Conservation (phyloP, 129 eudicot genomes). For the Silybum marianum region DNA sequence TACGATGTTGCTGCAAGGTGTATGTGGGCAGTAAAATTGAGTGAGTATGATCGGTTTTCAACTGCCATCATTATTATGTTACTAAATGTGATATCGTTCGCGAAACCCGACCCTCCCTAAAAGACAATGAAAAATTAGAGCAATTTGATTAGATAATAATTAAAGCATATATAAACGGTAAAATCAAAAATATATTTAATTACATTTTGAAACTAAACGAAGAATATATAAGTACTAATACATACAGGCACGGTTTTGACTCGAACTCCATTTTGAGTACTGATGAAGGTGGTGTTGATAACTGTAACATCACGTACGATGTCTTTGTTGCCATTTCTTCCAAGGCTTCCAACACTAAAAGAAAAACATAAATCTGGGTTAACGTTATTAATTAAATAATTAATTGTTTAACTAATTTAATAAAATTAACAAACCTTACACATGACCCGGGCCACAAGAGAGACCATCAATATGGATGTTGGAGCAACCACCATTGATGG, state of each 20-base stretch:
- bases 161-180: neutral
- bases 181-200: neutral
- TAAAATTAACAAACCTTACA: constrained; percentile 41
- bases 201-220: neutral
- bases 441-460: constrained; percentile 66
- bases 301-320: constrained; percentile 13
- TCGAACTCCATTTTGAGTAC: constrained; percentile 33
- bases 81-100: constrained; percentile 18
- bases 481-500: constrained; percentile 41
- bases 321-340: constrained; percentile 19
- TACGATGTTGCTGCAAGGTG: neutral
- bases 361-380: neutral
- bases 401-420: neutral
- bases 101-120: constrained; percentile 24
- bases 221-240: neutral
- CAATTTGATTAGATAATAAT: neutral
- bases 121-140: neutral
- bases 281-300: neutral
- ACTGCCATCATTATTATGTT: constrained; percentile 18
- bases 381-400: neutral
- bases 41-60: constrained; percentile 22
- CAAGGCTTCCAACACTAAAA: constrained; percentile 30
- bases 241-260: constrained; percentile 31
- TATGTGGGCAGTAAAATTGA: constrained; percentile 33
- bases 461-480: constrained; percentile 24